Evolutionary conservation across 768 basidiomycete genomes (phyloP).

Genomic region (Hypholoma fasciculare): DNA sequence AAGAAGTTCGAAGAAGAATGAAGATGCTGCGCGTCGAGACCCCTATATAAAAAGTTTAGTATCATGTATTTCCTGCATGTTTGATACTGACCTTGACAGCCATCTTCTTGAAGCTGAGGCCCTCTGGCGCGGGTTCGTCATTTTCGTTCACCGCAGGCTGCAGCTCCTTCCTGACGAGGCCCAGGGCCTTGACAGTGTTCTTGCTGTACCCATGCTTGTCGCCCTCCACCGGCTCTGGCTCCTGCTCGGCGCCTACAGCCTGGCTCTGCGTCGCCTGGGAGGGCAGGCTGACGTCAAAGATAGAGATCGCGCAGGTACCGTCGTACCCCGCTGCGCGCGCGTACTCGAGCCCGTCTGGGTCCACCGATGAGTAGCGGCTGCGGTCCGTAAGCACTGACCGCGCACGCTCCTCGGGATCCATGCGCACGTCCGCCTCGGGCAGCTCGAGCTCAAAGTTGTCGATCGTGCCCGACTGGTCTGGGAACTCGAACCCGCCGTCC

Average conservation of each 20-base stretch:
- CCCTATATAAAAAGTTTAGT: slow-evolving; percentile 47
- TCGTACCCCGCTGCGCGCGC: slow-evolving; percentile 65
- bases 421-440: slow-evolving; percentile 49
- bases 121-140: slow-evolving; percentile 44
- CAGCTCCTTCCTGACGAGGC: slow-evolving; percentile 72
- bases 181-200: slow-evolving; percentile 85
- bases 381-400: slow-evolving; percentile 57
- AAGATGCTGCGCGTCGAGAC: slow-evolving; percentile 86
- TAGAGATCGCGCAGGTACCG: slow-evolving; percentile 73
- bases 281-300: slow-evolving; percentile 68
- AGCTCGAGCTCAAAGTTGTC: slow-evolving; percentile 79
- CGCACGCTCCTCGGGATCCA: slow-evolving; percentile 43
- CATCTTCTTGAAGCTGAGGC: slow-evolving; percentile 76
- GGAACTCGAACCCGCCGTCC: slow-evolving; percentile 59
- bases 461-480: slow-evolving; percentile 49
- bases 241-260: slow-evolving; percentile 28
- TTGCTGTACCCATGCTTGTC: slow-evolving; percentile 81
- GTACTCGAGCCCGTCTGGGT: slow-evolving; percentile 42
- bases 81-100: slow-evolving; percentile 64
- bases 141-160: slow-evolving; percentile 49
- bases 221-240: slow-evolving; percentile 12
- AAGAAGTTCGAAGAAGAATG: slow-evolving; percentile 97
- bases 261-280: slow-evolving; percentile 50
- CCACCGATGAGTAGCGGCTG: slow-evolving; percentile 67
- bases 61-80: not conserved